Conservation (phyloP, 441 rosid species). For the Corymbia citriodora region DNA sequence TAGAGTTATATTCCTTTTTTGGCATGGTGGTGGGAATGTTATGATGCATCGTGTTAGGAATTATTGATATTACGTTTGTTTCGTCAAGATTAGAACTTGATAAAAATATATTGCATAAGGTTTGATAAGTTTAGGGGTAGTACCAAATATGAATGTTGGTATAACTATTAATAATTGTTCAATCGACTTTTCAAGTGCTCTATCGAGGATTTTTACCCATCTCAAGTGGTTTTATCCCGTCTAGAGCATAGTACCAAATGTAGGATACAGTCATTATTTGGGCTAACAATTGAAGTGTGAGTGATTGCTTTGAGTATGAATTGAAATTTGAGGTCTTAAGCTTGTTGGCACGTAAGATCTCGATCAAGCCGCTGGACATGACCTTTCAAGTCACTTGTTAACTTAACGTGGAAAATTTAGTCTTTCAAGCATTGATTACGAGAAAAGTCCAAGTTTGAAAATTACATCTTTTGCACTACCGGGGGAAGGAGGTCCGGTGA, state of each 20-base stretch:
- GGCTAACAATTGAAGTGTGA: not conserved
- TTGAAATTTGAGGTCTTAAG: not conserved
- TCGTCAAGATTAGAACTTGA: not conserved
- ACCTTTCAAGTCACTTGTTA: not conserved
- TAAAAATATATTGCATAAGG: not conserved
- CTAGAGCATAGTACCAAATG: fast-evolving
- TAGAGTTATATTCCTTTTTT: not conserved
- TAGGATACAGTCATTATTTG: not conserved
- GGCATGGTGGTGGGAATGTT: fast-evolving
- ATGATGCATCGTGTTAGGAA: not conserved
- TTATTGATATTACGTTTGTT: no score
- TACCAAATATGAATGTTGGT: not conserved
- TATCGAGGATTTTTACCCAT: not conserved
- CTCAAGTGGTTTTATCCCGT: not conserved
- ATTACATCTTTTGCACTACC: not conserved
- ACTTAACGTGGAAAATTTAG: not conserved
- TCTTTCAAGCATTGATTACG: not conserved
- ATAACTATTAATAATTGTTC: not conserved
- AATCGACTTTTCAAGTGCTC: not conserved
- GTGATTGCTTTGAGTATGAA: not conserved
- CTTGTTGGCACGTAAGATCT: not conserved
- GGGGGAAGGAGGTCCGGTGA: not conserved
- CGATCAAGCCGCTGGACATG: no score
- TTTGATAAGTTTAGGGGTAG: not conserved
- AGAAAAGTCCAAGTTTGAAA: not conserved